Evolutionary conservation across 331 rosid species (phyloP).

Genomic region (Arachis monticola): DNA sequence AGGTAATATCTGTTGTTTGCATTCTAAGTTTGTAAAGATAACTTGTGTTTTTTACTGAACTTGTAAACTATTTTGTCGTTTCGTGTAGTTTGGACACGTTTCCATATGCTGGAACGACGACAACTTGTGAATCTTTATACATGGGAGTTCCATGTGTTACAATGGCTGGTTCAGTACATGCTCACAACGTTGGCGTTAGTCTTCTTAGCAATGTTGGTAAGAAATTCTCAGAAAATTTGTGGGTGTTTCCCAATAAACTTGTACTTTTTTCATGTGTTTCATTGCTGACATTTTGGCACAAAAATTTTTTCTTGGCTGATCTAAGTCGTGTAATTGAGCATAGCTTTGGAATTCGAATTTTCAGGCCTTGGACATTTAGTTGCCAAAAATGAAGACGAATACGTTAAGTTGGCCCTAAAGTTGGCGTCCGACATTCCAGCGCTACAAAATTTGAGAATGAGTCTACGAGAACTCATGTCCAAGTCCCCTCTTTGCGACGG

Average conservation of each 20-base stretch:
- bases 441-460: conserved; percentile 74
- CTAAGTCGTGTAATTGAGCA: background rate
- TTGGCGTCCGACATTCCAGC: conserved; percentile 84
- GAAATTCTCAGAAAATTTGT: conserved; percentile 28
- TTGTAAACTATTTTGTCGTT: conserved; percentile 26
- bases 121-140: conserved; percentile 93
- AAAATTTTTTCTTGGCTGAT: conserved; percentile 7
- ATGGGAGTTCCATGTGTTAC: conserved; percentile 99
- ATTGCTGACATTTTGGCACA: background rate
- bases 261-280: conserved; percentile 15
- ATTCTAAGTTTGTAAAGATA: background rate
- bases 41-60: background rate
- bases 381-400: conserved; percentile 87
- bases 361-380: conserved; percentile 75
- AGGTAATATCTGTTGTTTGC: conserved; percentile 56
- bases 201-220: conserved; percentile 91
- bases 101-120: conserved; percentile 98
- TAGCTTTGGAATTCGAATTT: background rate
- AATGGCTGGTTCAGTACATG: conserved; percentile 97
- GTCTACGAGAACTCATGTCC: conserved; percentile 82
- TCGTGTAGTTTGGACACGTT: conserved; percentile 90
- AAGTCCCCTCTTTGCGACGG: conserved; percentile 93
- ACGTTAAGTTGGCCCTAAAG: conserved; percentile 78
- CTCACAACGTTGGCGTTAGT: conserved; percentile 99
- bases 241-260: conserved; percentile 1